Evolutionary conservation across 164 flowering plant genomes (phyloP).

Genomic region (Magnolia kwangsiensis): DNA sequence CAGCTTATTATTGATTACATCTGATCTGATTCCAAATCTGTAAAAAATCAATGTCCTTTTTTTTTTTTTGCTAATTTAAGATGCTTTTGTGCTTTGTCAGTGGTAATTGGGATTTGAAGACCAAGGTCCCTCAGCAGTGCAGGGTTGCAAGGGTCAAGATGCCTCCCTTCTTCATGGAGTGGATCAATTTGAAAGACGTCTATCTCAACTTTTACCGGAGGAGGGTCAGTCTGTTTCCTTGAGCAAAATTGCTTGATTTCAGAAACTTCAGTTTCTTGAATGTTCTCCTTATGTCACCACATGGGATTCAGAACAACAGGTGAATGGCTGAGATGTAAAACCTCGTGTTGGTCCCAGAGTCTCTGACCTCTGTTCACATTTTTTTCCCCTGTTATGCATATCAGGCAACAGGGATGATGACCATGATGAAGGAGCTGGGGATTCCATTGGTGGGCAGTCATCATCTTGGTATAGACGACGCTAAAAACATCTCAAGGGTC

Average conservation of each 20-base stretch:
- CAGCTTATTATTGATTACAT: neutral
- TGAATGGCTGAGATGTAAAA: neutral
- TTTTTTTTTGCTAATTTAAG: neutral
- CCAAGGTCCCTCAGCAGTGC: slow-evolving; percentile 92
- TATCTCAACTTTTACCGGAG: slow-evolving; percentile 78
- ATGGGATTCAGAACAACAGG: neutral
- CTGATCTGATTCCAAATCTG: neutral
- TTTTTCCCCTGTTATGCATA: slow-evolving; percentile 7
- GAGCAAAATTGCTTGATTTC: neutral
- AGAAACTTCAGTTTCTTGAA: neutral
- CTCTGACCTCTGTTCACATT: neutral
- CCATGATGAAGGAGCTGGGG: slow-evolving; percentile 72
- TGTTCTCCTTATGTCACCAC: neutral
- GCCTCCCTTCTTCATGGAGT: slow-evolving; percentile 84
- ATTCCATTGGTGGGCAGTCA: slow-evolving; percentile 78
- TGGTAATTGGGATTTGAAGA: slow-evolving; percentile 98
- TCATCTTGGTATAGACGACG: slow-evolving; percentile 94
- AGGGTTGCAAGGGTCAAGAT: slow-evolving; percentile 55
- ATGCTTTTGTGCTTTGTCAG: slow-evolving; percentile 26
- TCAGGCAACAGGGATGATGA: slow-evolving; percentile 89
- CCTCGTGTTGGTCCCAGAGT: neutral
- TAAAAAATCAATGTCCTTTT: neutral
- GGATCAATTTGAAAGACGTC: slow-evolving; percentile 93
- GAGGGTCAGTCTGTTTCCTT: slow-evolving; percentile 42
- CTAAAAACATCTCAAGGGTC: slow-evolving; percentile 83